phyloP scores from a whole-genome alignment of 495 filamentous ascomycete genomes.

The Chlorociboria aeruginascens region DNA sequence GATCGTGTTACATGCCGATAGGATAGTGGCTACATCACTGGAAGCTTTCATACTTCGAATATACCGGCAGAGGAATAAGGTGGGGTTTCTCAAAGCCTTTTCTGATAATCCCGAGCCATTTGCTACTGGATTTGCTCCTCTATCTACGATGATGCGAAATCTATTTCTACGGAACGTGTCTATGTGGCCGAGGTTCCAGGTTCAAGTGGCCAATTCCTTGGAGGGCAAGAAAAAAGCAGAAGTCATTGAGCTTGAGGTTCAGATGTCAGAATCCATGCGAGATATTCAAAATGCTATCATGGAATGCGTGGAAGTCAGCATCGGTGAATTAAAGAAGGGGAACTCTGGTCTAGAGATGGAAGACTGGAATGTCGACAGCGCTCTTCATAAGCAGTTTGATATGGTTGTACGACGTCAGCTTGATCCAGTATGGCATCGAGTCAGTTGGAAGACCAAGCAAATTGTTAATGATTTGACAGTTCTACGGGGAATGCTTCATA shows the following conservation, averaged over 20 bases:
- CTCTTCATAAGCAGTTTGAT: slow-evolving; percentile 86
- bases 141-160: slow-evolving; percentile 86
- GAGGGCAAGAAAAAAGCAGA: slow-evolving; percentile 93
- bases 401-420: slow-evolving; percentile 77
- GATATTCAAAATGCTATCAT: slow-evolving; percentile 89
- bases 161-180: slow-evolving; percentile 81
- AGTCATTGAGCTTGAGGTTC: slow-evolving; percentile 93
- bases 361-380: slow-evolving; percentile 95
- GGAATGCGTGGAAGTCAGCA: slow-evolving; percentile 91
- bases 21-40: slow-evolving; percentile 72
- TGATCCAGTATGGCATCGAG: slow-evolving; percentile 93
- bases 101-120: slow-evolving; percentile 93
- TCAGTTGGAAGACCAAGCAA: slow-evolving; percentile 87
- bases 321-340: slow-evolving; percentile 78
- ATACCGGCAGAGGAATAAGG: slow-evolving; percentile 85
- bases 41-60: slow-evolving; percentile 95
- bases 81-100: slow-evolving; percentile 90
- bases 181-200: slow-evolving; percentile 91
- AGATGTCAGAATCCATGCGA: slow-evolving; percentile 89
- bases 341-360: slow-evolving; percentile 90
- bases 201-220: slow-evolving; percentile 74
- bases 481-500: slow-evolving; percentile 78
- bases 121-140: slow-evolving; percentile 74
- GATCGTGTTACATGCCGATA: slow-evolving; percentile 81
- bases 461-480: slow-evolving; percentile 83